Evolutionary conservation across 495 filamentous ascomycete species (phyloP), one percentile per base, ranked within the genome.

Genomic region (Clavariopsis aquatica): DNA sequence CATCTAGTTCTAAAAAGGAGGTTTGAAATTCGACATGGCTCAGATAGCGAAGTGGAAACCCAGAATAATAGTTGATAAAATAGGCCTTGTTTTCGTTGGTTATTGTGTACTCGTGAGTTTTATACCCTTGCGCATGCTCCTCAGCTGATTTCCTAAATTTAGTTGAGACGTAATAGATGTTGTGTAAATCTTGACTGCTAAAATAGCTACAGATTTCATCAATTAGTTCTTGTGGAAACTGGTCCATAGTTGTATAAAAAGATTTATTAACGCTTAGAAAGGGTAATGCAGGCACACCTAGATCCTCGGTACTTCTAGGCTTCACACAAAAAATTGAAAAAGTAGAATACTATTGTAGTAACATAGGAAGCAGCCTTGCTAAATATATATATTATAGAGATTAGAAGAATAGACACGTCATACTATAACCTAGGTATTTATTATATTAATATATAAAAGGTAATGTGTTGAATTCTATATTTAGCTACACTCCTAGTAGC

Each of bases 191-290:
- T 47, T 58, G 13, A 13, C 13, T 10, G 26, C 12, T 12, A 47
- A 58, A 19, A 29, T 46, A 26, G 19, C 36, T 47, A 29, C 34
- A 58, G 24, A 58, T 58, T 45, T 47, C 22, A 23, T 58, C 55
- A 13, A 58, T 19, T 19, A 58, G 34, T 58, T 58, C 55, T 28
- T 58, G 55, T 20, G 55, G 55, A 19, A 47, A 24, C 9, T 17
- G n/a, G 26, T 58, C 55, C 55, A 58, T 58, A 31, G 34, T n/a
- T 47, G 6, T 34, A 34, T 34, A 12, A 34, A 34, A 34, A 34
- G 31, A 34, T 5, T 34, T 12, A 34, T n/a, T n/a, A n/a, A n/a
- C n/a, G n/a, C n/a, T n/a, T n/a, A n/a, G n/a, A n/a, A n/a, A n/a
- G n/a, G n/a, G n/a, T n/a, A n/a, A n/a, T n/a, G n/a, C n/a, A n/a